Conservation (phyloP, 169 alveolate species). For the Plasmodium falciparum region DNA sequence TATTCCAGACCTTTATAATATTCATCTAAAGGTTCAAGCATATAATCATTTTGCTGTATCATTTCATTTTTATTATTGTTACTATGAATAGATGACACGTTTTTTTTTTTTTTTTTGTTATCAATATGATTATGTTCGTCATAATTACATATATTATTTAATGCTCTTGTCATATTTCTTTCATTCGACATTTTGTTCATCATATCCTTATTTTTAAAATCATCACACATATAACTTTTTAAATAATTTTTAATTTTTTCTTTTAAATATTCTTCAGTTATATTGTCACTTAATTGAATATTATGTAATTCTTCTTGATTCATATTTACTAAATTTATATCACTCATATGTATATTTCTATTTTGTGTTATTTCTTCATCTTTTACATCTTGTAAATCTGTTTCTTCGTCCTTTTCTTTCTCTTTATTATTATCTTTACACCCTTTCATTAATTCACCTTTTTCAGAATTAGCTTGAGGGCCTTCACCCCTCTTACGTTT, state of each 20-base stretch:
- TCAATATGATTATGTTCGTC: neutral
- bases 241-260: neutral
- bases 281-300: neutral
- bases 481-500: neutral
- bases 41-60: neutral
- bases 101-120: too few species aligned
- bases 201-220: neutral
- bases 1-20: slow-evolving; percentile 43
- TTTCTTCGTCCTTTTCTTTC: neutral
- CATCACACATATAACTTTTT: neutral
- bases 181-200: too few species aligned
- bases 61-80: neutral
- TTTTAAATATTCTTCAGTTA: slow-evolving; percentile 1
- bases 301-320: neutral
- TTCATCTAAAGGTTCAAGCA: neutral
- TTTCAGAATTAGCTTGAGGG: neutral
- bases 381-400: too few species aligned
- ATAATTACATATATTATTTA: neutral
- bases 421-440: neutral
- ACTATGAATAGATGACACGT: too few species aligned
- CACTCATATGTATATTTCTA: neutral
- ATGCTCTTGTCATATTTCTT: too few species aligned
- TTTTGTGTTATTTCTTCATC: neutral
- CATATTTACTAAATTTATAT: neutral
- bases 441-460: neutral